phyloP scores from a whole-genome alignment of 1,284 basidiomycete genomes.

The Puccinia triticina region DNA sequence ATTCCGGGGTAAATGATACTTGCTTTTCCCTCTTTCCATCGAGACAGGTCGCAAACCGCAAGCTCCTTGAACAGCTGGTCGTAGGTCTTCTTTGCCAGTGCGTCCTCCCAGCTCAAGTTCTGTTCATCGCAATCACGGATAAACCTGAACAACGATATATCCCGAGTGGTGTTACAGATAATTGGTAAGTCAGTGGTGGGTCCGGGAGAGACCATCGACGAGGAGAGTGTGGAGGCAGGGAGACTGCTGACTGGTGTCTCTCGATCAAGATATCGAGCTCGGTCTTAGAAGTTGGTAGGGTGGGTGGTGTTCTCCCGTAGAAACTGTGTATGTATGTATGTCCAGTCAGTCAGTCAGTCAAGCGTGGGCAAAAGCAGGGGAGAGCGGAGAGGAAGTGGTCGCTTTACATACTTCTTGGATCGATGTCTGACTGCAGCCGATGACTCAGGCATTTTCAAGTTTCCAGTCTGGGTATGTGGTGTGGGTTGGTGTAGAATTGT shows the following conservation, averaged over 20 bases:
- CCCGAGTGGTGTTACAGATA: not conserved
- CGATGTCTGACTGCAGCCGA: conserved; percentile 41
- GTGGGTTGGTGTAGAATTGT: not conserved
- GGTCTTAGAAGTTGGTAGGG: conserved; percentile 35
- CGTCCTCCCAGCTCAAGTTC: conserved; percentile 51
- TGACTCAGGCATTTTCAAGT: conserved; percentile 30
- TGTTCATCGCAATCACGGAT: conserved; percentile 45
- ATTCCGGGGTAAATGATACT: conserved; percentile 1
- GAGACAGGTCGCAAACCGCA: conserved; percentile 47
- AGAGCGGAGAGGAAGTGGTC: not conserved
- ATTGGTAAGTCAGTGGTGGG: not conserved
- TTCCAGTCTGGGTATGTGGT: not conserved
- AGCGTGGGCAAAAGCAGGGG: no score
- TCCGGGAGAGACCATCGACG: not conserved
- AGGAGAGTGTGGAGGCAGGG: not conserved
- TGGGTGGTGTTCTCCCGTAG: conserved; percentile 43
- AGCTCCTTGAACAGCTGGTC: conserved; percentile 51
- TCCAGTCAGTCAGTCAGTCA: conserved; percentile 1
- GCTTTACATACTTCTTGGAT: conserved; percentile 15
- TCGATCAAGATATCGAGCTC: conserved; percentile 49
- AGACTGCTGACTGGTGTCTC: conserved; percentile 31
- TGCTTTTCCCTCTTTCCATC: conserved; percentile 50
- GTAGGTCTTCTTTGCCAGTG: conserved; percentile 47
- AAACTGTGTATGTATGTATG: not conserved
- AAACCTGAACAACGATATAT: conserved; percentile 22